Conservation (phyloP, 148 eudicot genomes). For the Spergularia marina region DNA sequence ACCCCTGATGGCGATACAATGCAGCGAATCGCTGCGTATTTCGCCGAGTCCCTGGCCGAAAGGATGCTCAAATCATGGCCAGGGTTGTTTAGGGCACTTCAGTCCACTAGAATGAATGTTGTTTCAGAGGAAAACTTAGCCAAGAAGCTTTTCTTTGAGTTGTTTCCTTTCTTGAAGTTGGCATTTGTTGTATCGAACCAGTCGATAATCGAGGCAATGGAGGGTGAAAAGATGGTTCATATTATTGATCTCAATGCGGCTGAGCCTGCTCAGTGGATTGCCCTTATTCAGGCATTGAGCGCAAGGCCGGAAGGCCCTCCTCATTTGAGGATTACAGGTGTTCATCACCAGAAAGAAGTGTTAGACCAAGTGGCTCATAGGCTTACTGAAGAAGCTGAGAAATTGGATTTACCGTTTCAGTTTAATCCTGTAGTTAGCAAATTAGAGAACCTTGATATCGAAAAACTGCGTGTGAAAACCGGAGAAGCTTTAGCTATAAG, state of each 20-base stretch:
- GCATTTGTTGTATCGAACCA: slow-evolving; percentile 76
- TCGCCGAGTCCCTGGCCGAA: slow-evolving; percentile 84
- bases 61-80: slow-evolving; percentile 80
- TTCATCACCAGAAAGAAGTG: slow-evolving; percentile 74
- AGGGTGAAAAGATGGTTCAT: slow-evolving; percentile 96
- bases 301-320: slow-evolving; percentile 93
- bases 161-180: slow-evolving; percentile 75
- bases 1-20: slow-evolving; percentile 90
- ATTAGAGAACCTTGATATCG: slow-evolving; percentile 70
- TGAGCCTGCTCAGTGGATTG: slow-evolving; percentile 86
- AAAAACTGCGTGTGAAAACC: slow-evolving; percentile 77
- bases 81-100: slow-evolving; percentile 76
- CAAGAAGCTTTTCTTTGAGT: slow-evolving; percentile 65
- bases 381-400: slow-evolving; percentile 84
- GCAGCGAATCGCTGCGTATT: slow-evolving; percentile 94
- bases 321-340: slow-evolving; percentile 89
- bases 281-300: slow-evolving; percentile 76
- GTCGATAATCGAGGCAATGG: slow-evolving; percentile 88
- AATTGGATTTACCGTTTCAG: slow-evolving; percentile 89
- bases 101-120: slow-evolving; percentile 50
- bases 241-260: slow-evolving; percentile 75
- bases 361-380: slow-evolving; percentile 75
- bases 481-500: slow-evolving; percentile 93
- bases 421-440: slow-evolving; percentile 72
- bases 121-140: slow-evolving; percentile 59